Evolutionary conservation across 176 grass and related monocot species (phyloP).

Genomic region (Poa pratensis): DNA sequence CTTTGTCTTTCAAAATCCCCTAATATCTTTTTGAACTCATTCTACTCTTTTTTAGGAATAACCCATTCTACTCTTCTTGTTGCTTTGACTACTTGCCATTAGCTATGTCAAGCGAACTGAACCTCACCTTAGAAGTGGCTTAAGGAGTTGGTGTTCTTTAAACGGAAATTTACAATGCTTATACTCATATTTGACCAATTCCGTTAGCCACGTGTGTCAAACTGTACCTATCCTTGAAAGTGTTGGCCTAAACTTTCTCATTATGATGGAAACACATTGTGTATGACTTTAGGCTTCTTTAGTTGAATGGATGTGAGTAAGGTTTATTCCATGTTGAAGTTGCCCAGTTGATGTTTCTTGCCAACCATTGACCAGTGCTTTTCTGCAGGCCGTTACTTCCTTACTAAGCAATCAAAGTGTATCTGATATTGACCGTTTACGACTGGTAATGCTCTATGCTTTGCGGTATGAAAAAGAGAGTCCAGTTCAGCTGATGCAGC

Average conservation of each 20-base stretch:
- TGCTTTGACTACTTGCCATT: neutral
- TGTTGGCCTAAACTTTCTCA: conserved; percentile 12
- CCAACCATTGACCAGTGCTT: conserved; percentile 31
- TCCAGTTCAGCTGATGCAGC: conserved; percentile 99
- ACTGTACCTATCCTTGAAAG: neutral
- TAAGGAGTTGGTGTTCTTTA: conserved; percentile 2
- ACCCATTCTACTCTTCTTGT: conserved; percentile 4
- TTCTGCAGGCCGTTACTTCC: conserved; percentile 75
- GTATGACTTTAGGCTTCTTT: conserved; percentile 19
- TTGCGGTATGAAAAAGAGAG: conserved; percentile 99
- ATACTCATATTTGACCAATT: neutral
- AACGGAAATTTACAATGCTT: conserved; percentile 13
- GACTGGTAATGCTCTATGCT: conserved; percentile 88
- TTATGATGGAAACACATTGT: conserved; percentile 13
- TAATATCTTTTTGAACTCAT: conserved; percentile 10
- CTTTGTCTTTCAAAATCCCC: neutral
- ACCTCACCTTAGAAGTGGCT: neutral
- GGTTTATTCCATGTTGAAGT: neutral
- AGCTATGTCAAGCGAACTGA: neutral
- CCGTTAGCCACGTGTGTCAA: conserved; percentile 15
- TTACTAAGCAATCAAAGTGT: conserved; percentile 92
- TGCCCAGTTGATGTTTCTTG: conserved; percentile 24
- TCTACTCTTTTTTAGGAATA: neutral
- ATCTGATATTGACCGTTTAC: conserved; percentile 85
- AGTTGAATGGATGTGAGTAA: conserved; percentile 20